A percentile compares a stretch with the other conserved stretches of the same genome.
phyloP scores from a whole-genome alignment of 495 filamentous ascomycete species.

The Geopyxis carbonaria region DNA sequence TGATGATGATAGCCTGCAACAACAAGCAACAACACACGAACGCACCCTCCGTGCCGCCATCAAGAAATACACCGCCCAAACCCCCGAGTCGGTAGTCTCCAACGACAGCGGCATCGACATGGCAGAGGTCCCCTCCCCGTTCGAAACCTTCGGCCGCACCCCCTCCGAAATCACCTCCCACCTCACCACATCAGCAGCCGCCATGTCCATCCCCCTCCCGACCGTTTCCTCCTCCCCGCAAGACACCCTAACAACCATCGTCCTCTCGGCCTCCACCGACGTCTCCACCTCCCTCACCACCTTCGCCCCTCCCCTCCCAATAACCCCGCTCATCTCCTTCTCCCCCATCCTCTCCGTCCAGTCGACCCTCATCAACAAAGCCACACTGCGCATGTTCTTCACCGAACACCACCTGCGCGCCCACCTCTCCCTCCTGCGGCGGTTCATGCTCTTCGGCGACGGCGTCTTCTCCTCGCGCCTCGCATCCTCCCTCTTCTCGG shows the following conservation, averaged over 20 bases:
- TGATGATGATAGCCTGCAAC: conserved; percentile 12
- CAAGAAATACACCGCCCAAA: conserved; percentile 4
- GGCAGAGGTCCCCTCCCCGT: conserved; percentile 5
- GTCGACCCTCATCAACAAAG: conserved; percentile 54
- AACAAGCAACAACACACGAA: conserved; percentile 19
- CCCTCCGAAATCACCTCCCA: conserved; percentile 33
- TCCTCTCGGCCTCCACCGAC: conserved; percentile 12
- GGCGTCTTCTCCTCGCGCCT: conserved; percentile 66
- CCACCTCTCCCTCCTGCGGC: conserved; percentile 61
- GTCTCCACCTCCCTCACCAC: conserved; percentile 18
- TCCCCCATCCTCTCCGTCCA: conserved; percentile 56
- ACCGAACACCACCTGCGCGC: conserved; percentile 48
- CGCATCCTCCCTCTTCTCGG: conserved; percentile 67
- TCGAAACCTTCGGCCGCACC: conserved; percentile 33
- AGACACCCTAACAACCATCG: conserved; percentile 12
- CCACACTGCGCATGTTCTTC: conserved; percentile 66
- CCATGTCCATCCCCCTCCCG: conserved; percentile 15
- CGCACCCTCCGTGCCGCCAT: conserved; percentile 11
- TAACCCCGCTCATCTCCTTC: conserved; percentile 59
- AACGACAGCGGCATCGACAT: neutral
- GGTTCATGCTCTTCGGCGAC: conserved; percentile 69
- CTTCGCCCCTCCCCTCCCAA: conserved; percentile 54
- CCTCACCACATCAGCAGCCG: conserved; percentile 35
- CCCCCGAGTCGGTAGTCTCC: neutral
- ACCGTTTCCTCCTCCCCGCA: conserved; percentile 4